phyloP scores from a whole-genome alignment of 192 early-diverging fungal genomes.

The Umbelopsis sp. region DNA sequence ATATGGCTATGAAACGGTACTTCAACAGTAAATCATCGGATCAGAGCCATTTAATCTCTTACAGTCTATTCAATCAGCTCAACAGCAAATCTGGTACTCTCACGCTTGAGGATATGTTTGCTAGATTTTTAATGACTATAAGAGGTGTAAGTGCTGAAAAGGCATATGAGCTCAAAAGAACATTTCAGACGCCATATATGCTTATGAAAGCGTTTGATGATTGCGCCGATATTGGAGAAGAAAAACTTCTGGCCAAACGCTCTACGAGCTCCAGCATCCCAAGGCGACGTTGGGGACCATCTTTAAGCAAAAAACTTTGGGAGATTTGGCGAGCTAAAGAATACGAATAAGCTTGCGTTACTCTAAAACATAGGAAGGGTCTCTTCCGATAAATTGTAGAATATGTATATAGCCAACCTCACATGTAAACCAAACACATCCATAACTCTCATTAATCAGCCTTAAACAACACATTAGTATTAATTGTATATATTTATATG shows the following conservation, averaged over 20 bases:
- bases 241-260: conserved; percentile 54
- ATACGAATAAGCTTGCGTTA: conserved; percentile 24
- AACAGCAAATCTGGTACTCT: conserved; percentile 77
- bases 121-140: conserved; percentile 83
- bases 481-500: conserved; percentile 8
- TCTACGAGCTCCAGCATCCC: conserved; percentile 36
- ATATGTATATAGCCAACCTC: background rate
- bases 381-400: background rate
- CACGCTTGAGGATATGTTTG: conserved; percentile 77
- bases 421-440: background rate
- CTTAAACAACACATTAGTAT: background rate
- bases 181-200: conserved; percentile 69
- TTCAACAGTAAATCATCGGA: conserved; percentile 40
- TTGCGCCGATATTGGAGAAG: conserved; percentile 41
- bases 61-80: conserved; percentile 63
- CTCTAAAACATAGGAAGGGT: too few species aligned
- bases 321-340: conserved; percentile 61
- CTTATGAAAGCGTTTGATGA: conserved; percentile 51
- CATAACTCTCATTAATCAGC: background rate
- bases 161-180: conserved; percentile 68
- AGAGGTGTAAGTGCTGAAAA: conserved; percentile 86
- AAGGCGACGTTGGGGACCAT: conserved; percentile 54
- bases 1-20: conserved; percentile 51
- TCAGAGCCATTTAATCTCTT: conserved; percentile 55
- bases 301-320: conserved; percentile 55